Percentiles rank a stretch among this genome's conserved stretches.
These are phyloP conservation scores for Coffea humblotiana DNA, from an alignment of 305 asterid species.

Conservation along the genomic window DNA sequence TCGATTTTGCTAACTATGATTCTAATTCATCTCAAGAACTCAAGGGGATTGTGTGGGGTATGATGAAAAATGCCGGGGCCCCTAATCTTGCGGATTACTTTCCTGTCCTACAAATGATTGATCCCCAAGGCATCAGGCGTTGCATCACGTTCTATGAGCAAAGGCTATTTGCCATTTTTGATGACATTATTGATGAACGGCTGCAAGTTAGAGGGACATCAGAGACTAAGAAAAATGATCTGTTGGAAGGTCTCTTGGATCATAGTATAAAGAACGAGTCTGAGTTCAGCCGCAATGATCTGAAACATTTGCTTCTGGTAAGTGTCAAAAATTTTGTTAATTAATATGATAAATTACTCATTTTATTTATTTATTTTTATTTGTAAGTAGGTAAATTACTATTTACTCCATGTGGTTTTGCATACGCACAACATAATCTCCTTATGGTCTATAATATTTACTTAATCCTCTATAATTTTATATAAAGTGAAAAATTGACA, in stretches of 20 bases:
- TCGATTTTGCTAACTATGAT: conserved; percentile 23
- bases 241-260: conserved; percentile 34
- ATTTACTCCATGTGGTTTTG: too few species aligned
- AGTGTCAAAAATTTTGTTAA: neutral
- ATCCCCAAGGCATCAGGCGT: conserved; percentile 23
- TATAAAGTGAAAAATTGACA: too few species aligned
- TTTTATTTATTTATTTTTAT: too few species aligned
- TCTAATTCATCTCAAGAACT: conserved; percentile 27
- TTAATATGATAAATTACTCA: too few species aligned
- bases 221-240: conserved; percentile 11
- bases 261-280: conserved; percentile 14
- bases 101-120: conserved; percentile 20
- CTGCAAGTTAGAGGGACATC: neutral
- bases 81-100: conserved; percentile 31
- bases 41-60: conserved; percentile 22
- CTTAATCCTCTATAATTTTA: too few species aligned
- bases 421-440: too few species aligned
- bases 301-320: conserved; percentile 30
- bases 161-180: conserved; percentile 18
- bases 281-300: conserved; percentile 18
- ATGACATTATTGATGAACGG: conserved; percentile 23
- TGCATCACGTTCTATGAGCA: neutral
- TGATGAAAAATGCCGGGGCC: conserved; percentile 5
- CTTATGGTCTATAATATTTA: too few species aligned
- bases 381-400: too few species aligned